Base-by-base conservation (phyloP, 2,329 filamentous ascomycete species). In the Talaromyces sp. region DNA sequence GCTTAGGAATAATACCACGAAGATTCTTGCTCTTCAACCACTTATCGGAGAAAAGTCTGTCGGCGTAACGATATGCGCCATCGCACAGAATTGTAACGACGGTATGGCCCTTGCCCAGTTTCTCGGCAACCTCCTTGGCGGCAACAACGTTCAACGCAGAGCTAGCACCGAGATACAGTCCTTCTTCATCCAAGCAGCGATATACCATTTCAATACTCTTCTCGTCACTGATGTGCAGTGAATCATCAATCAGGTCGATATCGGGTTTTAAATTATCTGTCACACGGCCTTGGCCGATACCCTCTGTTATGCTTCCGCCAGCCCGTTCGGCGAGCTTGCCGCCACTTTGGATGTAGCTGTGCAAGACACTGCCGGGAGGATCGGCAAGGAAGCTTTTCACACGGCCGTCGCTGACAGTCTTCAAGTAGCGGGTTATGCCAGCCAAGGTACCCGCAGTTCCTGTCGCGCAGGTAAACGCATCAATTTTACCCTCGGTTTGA, bases 151-250 rank as follows among this genome's bases (percentile, higher is more conserved):
- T 99, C 73, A 99, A 82, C 66, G 92, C 91, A 27, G 92, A 96
- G 80, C 92, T 97, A 43, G 95, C 95, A 68, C 95, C 95, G 1
- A 99, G 84, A 77, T 99, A 99, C 60, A 99, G 81, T 1, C 95
- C 95, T 77, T 99, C 95, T 79, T 98, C 93, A 73, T 98, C 93
- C 68, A 99, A 82, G 75, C 94, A 97, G 69, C 94, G 84, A 82
- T 98, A 99, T 52, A 99, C 92, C 95, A 97, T 98, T 79, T 91
- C 92, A 71, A 99, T 94, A 73, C 89, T 96, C 86, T 96, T 93
- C 82, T 95, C 93, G 75, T 99, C 95, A 67, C 87, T 85, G 70
- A 99, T 92, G 75, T 89, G 84, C 72, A 99, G 74, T 41, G 92
- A 92, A 65, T 90, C 93, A 79, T 98, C 95, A 16, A 98, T 74